These are phyloP conservation scores for Penicillium sp. DNA, from an alignment of 2,329 filamentous ascomycete species.

Conservation along the genomic window DNA sequence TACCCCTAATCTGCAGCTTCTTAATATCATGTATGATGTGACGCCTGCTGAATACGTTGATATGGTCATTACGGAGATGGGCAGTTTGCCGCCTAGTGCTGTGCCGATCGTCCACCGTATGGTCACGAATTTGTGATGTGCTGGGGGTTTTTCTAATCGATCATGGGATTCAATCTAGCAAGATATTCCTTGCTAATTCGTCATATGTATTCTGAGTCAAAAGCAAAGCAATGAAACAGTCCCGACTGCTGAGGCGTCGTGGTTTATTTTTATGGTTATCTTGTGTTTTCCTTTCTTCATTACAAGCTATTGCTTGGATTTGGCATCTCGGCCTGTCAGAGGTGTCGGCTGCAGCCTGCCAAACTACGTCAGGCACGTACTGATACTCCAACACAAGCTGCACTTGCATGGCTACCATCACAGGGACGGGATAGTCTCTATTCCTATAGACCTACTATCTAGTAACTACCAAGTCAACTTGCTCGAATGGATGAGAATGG, in stretches of 20 bases:
- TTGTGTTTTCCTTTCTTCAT: not conserved
- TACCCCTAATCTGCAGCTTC: conserved; percentile 57
- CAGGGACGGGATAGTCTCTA: no score
- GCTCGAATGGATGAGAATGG: no score
- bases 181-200: no score
- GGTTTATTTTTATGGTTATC: not conserved
- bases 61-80: conserved; percentile 87
- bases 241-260: not conserved
- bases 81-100: conserved; percentile 77
- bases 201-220: conserved; percentile 2
- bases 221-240: conserved; percentile 2
- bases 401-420: no score
- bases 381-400: no score
- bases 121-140: conserved; percentile 42
- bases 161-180: conserved; percentile 3
- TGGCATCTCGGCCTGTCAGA: no score
- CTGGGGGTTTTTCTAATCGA: not conserved
- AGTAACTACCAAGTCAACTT: no score
- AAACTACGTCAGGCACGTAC: no score
- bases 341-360: no score
- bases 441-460: no score
- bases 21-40: conserved; percentile 84
- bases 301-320: no score
- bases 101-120: conserved; percentile 70
- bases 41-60: conserved; percentile 83